Evolutionary conservation across 2,329 filamentous ascomycete species (phyloP).

Genomic region (Colletotrichum orbiculare): DNA sequence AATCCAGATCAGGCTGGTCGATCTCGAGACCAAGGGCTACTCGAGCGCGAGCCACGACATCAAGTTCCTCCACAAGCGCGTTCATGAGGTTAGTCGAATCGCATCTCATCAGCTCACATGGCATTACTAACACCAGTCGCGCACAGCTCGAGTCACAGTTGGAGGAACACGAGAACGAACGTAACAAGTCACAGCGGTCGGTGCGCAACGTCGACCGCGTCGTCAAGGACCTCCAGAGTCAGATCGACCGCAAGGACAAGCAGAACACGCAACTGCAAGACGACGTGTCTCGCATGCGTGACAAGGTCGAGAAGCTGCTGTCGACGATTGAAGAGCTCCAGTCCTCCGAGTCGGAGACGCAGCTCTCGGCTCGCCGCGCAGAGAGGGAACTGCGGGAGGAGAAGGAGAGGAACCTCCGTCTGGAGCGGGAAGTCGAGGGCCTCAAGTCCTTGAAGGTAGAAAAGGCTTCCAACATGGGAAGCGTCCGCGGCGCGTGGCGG

Average conservation of each 20-base stretch:
- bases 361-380: constrained; percentile 84
- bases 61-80: constrained; percentile 91
- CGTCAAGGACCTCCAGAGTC: constrained; percentile 90
- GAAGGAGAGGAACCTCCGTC: constrained; percentile 79
- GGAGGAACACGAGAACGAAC: constrained; percentile 82
- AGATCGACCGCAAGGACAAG: constrained; percentile 94
- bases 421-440: constrained; percentile 90
- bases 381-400: constrained; percentile 93
- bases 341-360: constrained; percentile 82
- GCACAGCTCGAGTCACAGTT: constrained; percentile 85
- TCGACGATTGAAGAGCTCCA: constrained; percentile 94
- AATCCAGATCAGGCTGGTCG: constrained; percentile 87
- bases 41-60: constrained; percentile 95
- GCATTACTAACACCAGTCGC: constrained; percentile 41
- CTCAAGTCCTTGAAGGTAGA: constrained; percentile 83
- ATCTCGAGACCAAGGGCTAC: constrained; percentile 97
- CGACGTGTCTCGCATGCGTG: constrained; percentile 85
- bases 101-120: constrained; percentile 12
- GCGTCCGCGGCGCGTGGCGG: constrained; percentile 45
- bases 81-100: constrained; percentile 82
- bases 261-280: constrained; percentile 83
- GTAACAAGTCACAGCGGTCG: constrained; percentile 84
- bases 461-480: constrained; percentile 55
- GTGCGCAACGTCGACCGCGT: constrained; percentile 93
- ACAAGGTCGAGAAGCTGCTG: constrained; percentile 91